A percentile compares a stretch with the other conserved stretches of the same genome.
Conservation (phyloP, 106 monocot genomes). For the Acorus gramineus region DNA sequence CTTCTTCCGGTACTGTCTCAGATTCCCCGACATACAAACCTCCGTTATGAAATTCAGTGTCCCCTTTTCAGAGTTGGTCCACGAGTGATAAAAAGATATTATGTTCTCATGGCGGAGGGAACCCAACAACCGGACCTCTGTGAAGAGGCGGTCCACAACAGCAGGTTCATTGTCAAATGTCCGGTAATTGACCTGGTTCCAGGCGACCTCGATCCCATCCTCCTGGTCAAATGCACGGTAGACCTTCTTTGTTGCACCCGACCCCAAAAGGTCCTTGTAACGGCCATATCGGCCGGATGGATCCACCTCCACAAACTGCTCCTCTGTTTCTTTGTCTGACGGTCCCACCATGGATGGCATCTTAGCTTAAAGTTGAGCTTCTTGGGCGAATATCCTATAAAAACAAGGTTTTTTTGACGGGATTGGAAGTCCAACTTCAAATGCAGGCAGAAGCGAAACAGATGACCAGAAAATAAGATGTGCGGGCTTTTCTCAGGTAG, state of each 20-base stretch:
- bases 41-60: slow-evolving; percentile 92
- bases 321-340: slow-evolving; percentile 24
- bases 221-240: slow-evolving; percentile 83
- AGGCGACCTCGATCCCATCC: slow-evolving; percentile 82
- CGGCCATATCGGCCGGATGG: slow-evolving; percentile 76
- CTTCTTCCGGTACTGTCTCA: slow-evolving; percentile 49
- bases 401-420: too few species aligned
- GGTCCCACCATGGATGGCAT: slow-evolving; percentile 14
- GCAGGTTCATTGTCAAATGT: slow-evolving; percentile 18
- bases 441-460: slow-evolving; percentile 27
- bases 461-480: slow-evolving; percentile 21
- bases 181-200: slow-evolving; percentile 64
- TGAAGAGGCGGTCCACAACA: slow-evolving; percentile 37
- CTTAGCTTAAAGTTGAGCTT: too few species aligned
- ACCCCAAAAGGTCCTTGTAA: slow-evolving; percentile 52
- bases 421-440: neutral
- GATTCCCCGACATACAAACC: slow-evolving; percentile 75
- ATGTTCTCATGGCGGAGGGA: slow-evolving; percentile 53
- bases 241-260: slow-evolving; percentile 66
- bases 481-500: slow-evolving; percentile 14
- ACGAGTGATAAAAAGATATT: slow-evolving; percentile 48
- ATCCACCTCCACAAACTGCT: slow-evolving; percentile 84
- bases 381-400: too few species aligned
- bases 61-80: slow-evolving; percentile 16
- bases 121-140: slow-evolving; percentile 63